These are phyloP conservation scores for Cubamyces lactineus DNA, from an alignment of 768 basidiomycete species.

Conservation along the genomic window DNA sequence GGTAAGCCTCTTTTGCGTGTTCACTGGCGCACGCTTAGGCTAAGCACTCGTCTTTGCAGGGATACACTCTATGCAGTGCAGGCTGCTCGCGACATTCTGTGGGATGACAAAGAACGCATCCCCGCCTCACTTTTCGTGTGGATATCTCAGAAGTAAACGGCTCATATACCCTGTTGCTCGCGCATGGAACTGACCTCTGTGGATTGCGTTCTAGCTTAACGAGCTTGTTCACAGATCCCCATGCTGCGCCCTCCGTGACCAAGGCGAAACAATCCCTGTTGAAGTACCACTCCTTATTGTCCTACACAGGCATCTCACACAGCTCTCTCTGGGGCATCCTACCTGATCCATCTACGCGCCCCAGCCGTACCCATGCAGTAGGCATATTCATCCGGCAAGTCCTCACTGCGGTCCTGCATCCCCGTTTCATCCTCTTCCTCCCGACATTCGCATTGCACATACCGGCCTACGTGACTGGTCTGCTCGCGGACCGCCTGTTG, in stretches of 20 bases:
- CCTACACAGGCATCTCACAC: conserved; percentile 77
- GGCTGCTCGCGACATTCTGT: conserved; percentile 89
- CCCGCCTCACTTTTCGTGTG: conserved; percentile 74
- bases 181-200: background rate
- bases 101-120: conserved; percentile 68
- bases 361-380: conserved; percentile 66
- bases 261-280: conserved; percentile 68
- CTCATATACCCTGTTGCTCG: background rate
- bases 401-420: conserved; percentile 66
- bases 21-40: background rate
- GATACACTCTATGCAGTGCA: conserved; percentile 84
- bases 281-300: conserved; percentile 83
- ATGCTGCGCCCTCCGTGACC: conserved; percentile 57
- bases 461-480: conserved; percentile 83
- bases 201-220: conserved; percentile 57
- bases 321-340: conserved; percentile 76
- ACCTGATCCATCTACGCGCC: conserved; percentile 67
- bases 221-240: conserved; percentile 74
- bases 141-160: conserved; percentile 84
- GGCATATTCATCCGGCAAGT: conserved; percentile 75
- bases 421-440: conserved; percentile 85
- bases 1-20: conserved; percentile 53
- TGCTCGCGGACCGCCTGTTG: conserved; percentile 67
- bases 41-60: conserved; percentile 47
- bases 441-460: conserved; percentile 79